Conservation (phyloP, 2,329 filamentous ascomycete genomes). For the Pyricularia pennisetigena region DNA sequence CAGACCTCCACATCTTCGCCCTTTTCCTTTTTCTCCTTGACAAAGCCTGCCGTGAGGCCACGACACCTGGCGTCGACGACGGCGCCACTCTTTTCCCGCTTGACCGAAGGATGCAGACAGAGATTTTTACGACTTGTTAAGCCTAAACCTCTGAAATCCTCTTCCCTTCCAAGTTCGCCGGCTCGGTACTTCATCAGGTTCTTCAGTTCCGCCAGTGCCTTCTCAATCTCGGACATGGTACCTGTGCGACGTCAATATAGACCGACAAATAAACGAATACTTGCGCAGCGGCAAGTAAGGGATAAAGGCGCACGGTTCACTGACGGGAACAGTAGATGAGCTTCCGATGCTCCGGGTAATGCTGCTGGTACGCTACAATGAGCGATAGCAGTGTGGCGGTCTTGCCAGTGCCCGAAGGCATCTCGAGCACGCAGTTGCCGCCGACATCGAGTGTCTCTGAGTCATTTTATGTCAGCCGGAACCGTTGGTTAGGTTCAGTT, state of each 20-base stretch:
- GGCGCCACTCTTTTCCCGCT: conserved; percentile 87
- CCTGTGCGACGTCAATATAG: conserved; percentile 24
- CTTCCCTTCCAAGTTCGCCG: conserved; percentile 77
- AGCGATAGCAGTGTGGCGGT: conserved; percentile 90
- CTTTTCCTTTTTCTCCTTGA: conserved; percentile 93
- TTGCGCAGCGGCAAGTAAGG: neutral
- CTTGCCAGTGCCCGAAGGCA: conserved; percentile 98
- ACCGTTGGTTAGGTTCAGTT: neutral
- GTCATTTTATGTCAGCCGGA: neutral
- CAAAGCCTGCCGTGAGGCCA: conserved; percentile 90
- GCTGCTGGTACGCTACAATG: conserved; percentile 93
- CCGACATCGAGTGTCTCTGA: conserved; percentile 76
- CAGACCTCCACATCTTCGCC: conserved; percentile 93
- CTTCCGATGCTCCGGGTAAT: conserved; percentile 87
- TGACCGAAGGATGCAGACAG: conserved; percentile 92
- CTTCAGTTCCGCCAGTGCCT: conserved; percentile 85
- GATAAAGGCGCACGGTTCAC: conserved; percentile 7
- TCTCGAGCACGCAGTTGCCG: conserved; percentile 93
- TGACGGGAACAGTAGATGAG: conserved; percentile 94
- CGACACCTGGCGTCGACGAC: conserved; percentile 94
- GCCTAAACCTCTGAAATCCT: conserved; percentile 88
- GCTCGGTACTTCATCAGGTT: conserved; percentile 90
- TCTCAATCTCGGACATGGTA: conserved; percentile 99
- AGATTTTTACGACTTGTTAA: conserved; percentile 95
- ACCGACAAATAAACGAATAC: neutral